Evolutionary conservation across 192 early-diverging fungal species (phyloP), one percentile per base, ranked within the genome.

Genomic region (Glomus cerebriforme): DNA sequence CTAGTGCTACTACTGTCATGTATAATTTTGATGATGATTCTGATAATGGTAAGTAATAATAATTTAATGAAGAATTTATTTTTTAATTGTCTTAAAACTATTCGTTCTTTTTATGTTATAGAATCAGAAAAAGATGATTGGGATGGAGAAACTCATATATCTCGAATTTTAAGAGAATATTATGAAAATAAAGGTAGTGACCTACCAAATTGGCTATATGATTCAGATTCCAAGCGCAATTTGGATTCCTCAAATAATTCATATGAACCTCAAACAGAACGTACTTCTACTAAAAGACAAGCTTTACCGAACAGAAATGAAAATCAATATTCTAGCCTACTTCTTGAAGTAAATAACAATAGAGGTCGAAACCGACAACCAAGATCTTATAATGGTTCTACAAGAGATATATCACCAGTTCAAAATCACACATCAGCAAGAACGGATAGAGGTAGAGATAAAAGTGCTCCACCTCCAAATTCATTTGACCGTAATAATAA

Each of bases 111-210:
- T n/a, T n/a, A n/a, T n/a, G 26, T 60, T n/a, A 63, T 75, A 90
- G 89, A 90, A 62, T 90, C 89, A 22, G 89, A 90, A 45, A 86
- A 86, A 64, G 85, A 83, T 17, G 89, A 87, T 73, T 79, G 82
- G 74, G 86, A 90, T 68, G 88, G 86, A 19, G 89, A 90, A 73
- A 76, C 86, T 7, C 87, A 89, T 81, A 85, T 91, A 24, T 81
- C 84, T 8, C 81, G 87, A 31, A 77, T 87, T 54, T 68, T 91
- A 26, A 82, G 88, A 22, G 88, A 90, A 35, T 78, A 87, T 75
- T 80, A 82, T 47, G 86, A 88, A 34, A 83, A 87, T 45, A 90
- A 88, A 69, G 47, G 31, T 3, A 19, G 31, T 34, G 65, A 78
- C 10, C 17, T 78, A 31, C 77, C 77, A 37, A 24, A 68, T 59